Evolutionary conservation across 352 stramenopile genomes (phyloP).

Genomic region (Globisporangium polare): DNA sequence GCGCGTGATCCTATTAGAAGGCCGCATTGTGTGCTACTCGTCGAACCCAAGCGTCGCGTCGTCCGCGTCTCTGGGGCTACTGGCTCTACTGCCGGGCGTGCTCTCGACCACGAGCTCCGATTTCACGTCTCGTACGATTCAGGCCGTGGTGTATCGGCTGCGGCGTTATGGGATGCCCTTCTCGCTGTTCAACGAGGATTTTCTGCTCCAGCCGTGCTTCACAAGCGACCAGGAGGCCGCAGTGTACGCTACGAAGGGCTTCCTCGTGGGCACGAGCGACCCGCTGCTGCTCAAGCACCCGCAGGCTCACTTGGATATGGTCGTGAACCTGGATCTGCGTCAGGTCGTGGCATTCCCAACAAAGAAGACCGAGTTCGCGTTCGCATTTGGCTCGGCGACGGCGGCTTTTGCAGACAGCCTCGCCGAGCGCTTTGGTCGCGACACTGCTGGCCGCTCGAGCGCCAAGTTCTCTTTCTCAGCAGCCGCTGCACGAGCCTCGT

Average conservation of each 20-base stretch:
- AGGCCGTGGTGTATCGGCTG: slow-evolving; percentile 38
- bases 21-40: slow-evolving; percentile 75
- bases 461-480: background rate
- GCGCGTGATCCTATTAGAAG: slow-evolving; percentile 69
- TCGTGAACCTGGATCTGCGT: slow-evolving; percentile 57
- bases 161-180: slow-evolving; percentile 45
- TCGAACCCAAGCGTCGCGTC: slow-evolving; percentile 45
- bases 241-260: slow-evolving; percentile 33
- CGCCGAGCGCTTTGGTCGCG: slow-evolving; percentile 25
- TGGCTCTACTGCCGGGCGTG: slow-evolving; percentile 48
- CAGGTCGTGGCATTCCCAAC: slow-evolving; percentile 53
- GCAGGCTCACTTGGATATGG: slow-evolving; percentile 43
- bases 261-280: slow-evolving; percentile 52
- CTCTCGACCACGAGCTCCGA: slow-evolving; percentile 27
- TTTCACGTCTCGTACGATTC: slow-evolving; percentile 34
- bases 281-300: slow-evolving; percentile 48
- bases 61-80: slow-evolving; percentile 41
- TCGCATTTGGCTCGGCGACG: slow-evolving; percentile 44
- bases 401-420: slow-evolving; percentile 30
- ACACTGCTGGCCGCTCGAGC: slow-evolving; percentile 9
- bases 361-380: slow-evolving; percentile 43
- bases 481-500: background rate
- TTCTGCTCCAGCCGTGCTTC: slow-evolving; percentile 48
- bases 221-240: slow-evolving; percentile 24
- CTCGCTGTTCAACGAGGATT: slow-evolving; percentile 30